phyloP scores from a whole-genome alignment of 192 early-diverging fungal genomes.

The Backusella mclennaniae region DNA sequence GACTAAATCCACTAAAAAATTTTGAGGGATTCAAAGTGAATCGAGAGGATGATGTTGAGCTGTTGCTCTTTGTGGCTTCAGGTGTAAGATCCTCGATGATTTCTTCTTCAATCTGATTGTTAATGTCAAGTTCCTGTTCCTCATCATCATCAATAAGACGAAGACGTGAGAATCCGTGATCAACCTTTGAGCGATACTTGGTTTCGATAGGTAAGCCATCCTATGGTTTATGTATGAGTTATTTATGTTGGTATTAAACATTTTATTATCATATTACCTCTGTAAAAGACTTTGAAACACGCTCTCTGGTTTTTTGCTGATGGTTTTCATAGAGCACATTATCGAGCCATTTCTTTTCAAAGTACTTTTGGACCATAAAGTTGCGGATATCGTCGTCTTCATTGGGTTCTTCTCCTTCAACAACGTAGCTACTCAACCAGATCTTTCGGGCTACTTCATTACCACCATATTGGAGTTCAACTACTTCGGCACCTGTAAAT shows the following conservation, averaged over 20 bases:
- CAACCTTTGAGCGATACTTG: neutral
- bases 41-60: neutral
- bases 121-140: neutral
- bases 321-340: neutral
- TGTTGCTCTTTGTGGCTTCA: neutral
- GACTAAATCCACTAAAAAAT: neutral
- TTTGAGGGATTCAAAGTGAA: neutral
- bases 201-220: neutral
- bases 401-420: neutral
- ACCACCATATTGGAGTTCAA: neutral
- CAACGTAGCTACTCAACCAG: neutral
- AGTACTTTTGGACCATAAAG: neutral
- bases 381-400: neutral
- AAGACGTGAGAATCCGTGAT: neutral
- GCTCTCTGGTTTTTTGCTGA: neutral
- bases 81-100: neutral
- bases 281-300: neutral
- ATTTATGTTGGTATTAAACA: neutral
- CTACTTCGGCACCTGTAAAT: neutral
- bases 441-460: neutral
- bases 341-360: neutral
- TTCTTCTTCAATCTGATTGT: neutral
- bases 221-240: neutral
- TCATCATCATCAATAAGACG: neutral
- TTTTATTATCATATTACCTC: neutral